A percentile compares a stretch with the other conserved stretches of the same genome.
These are phyloP conservation scores for Pseudogymnoascus sp. DNA, from an alignment of 2,329 filamentous ascomycete genomes.

Conservation along the genomic window DNA sequence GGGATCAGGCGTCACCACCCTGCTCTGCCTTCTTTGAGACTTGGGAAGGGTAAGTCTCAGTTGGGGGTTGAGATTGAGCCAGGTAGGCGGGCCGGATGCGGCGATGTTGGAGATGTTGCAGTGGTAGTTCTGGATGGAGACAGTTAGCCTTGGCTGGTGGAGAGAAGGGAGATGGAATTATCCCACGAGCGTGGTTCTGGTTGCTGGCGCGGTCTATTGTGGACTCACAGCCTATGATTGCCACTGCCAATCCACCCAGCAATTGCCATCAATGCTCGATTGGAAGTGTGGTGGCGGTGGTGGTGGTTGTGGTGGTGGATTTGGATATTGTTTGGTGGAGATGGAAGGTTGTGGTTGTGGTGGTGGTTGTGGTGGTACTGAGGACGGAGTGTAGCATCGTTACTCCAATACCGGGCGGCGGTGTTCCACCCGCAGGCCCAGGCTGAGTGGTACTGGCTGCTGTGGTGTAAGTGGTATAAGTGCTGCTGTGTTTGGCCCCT, in stretches of 20 bases:
- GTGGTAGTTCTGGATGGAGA: not conserved
- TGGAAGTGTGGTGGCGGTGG: not conserved
- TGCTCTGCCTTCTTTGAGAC: not conserved
- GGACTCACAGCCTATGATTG: not conserved
- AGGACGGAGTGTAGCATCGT: not conserved
- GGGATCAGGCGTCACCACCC: not conserved
- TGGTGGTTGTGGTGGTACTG: not conserved
- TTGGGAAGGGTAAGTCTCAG: not conserved
- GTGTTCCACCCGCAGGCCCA: not conserved
- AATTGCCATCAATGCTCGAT: not conserved
- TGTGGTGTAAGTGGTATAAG: not conserved
- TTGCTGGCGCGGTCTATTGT: not conserved
- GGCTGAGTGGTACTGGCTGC: too few relatives aligned
- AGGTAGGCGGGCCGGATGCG: not conserved
- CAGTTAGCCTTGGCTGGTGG: not conserved
- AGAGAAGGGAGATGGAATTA: not conserved
- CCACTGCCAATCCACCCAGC: not conserved
- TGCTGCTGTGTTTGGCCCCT: not conserved
- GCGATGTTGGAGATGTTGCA: not conserved
- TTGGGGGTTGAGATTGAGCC: not conserved
- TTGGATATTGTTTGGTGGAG: not conserved
- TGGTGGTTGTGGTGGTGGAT: not conserved
- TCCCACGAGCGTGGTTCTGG: not conserved
- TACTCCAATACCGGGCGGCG: not conserved
- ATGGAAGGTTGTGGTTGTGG: not conserved